Percentiles rank a stretch among this genome's conserved stretches.
These are phyloP conservation scores for Dactylis glomerata DNA, from an alignment of 176 grass and related monocot genomes.

Conservation along the genomic window DNA sequence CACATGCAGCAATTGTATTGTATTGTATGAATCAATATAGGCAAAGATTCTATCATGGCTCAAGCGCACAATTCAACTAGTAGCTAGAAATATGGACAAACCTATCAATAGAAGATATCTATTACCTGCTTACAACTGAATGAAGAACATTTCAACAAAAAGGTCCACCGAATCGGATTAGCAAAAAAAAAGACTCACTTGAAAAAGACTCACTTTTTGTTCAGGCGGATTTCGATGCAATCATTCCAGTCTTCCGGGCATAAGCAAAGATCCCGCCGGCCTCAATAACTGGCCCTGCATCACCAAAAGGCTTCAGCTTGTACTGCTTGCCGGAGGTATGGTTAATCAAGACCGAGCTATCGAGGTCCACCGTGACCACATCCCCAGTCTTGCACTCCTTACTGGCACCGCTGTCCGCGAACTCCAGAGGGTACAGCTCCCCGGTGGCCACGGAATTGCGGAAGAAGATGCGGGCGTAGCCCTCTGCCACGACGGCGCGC, in stretches of 20 bases:
- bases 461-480: slow-evolving; percentile 91
- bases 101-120: not conserved
- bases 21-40: not conserved
- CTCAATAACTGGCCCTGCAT: slow-evolving; percentile 92
- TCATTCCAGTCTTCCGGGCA: slow-evolving; percentile 92
- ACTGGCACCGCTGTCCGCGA: slow-evolving; percentile 42
- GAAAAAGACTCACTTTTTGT: slow-evolving; percentile 37
- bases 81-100: not conserved
- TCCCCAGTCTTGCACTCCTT: slow-evolving; percentile 81
- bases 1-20: not conserved
- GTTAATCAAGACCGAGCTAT: slow-evolving; percentile 58
- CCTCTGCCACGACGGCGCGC: slow-evolving; percentile 56
- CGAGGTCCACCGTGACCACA: slow-evolving; percentile 77
- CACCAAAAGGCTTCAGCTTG: slow-evolving; percentile 88
- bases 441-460: slow-evolving; percentile 89
- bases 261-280: slow-evolving; percentile 92
- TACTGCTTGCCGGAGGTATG: slow-evolving; percentile 90
- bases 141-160: no score
- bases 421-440: slow-evolving; percentile 86
- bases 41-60: not conserved
- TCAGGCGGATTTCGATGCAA: slow-evolving; percentile 45
- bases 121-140: not conserved
- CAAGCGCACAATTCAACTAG: not conserved
- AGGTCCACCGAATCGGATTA: no score
- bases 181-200: no score